Conservation (phyloP, 306 rosid species). For the Arachis hypogaea region DNA sequence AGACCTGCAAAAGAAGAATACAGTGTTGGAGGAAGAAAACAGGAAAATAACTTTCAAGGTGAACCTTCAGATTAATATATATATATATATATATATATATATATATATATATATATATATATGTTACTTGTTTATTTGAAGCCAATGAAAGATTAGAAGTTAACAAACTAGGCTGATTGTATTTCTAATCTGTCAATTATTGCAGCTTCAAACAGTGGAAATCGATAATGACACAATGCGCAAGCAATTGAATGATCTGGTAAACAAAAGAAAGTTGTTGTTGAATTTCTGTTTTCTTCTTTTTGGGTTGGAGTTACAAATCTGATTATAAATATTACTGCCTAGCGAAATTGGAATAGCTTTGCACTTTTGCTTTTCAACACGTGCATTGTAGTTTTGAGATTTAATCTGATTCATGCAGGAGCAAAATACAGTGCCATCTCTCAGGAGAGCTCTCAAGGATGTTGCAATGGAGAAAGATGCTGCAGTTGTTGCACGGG, state of each 20-base stretch:
- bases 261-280: constrained; percentile 39
- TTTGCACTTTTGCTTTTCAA: constrained; percentile 26
- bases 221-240: constrained; percentile 59
- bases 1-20: constrained; percentile 69
- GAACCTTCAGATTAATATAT: constrained; percentile 21
- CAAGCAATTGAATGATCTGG: constrained; percentile 71
- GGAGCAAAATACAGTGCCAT: constrained; percentile 81
- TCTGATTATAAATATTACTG: constrained; percentile 26
- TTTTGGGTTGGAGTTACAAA: constrained; percentile 28
- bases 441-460: constrained; percentile 86
- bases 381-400: neutral
- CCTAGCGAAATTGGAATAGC: constrained; percentile 27
- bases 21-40: constrained; percentile 69
- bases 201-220: constrained; percentile 77
- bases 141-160: neutral
- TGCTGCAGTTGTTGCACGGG: constrained; percentile 92
- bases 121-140: neutral
- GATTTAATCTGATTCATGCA: constrained; percentile 40
- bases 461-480: constrained; percentile 99
- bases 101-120: neutral
- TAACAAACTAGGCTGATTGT: constrained; percentile 33
- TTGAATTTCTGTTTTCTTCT: neutral
- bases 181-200: constrained; percentile 20
- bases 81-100: neutral
- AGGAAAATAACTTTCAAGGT: constrained; percentile 58